Base-by-base conservation (phyloP, 2,329 filamentous ascomycete species). In the Colletotrichum simmondsii region DNA sequence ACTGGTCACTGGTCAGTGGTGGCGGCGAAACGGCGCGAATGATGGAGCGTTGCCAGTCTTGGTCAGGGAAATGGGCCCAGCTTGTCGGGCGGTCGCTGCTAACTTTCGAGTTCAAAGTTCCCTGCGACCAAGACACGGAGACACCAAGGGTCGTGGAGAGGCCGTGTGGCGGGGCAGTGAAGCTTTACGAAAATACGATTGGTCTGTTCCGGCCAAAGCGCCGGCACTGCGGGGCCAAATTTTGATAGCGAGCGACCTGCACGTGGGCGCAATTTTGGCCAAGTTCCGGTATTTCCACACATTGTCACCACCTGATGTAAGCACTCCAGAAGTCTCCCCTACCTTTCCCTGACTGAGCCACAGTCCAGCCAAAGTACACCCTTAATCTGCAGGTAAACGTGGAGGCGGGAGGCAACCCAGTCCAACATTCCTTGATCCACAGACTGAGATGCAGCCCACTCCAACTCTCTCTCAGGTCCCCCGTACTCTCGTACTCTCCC, bases 361-460 rank as follows among this genome's bases (percentile, higher is more conserved):
- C 66, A 70, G 24, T 6, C 22, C 28, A 46, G 11, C 22, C 24
- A 12, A 72, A 53, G 71, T 73, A 72, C 22, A 53, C 53, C 53
- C 53, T 53, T 73, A 73, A 52, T 37, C 22, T 66, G 68, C 62
- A 63, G 52, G 46, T 28, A 28, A 66, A 68, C 58, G 62, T 63
- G 62, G 71, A 72, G 68, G 68, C 68, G 71, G 71, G 71, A 73
- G 71, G 71, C 71, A 73, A 72, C 71, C 71, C 71, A 73, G 67
- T 66, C 59, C 68, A 46, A 70, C 54, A 54, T 70, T 70, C 65
- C 26, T 56, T 56, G 22, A 26, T 28, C 53, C 24, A 32, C 37
- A 42, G 37, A 42, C n/a, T 32, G 46, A 14, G 52, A 12, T 35
- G 32, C 32, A 42, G 52, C 60, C 66, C 42, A 59, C 42, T 46